phyloP scores from a whole-genome alignment of 768 basidiomycete genomes.

The Hebeloma cylindrosporum region DNA sequence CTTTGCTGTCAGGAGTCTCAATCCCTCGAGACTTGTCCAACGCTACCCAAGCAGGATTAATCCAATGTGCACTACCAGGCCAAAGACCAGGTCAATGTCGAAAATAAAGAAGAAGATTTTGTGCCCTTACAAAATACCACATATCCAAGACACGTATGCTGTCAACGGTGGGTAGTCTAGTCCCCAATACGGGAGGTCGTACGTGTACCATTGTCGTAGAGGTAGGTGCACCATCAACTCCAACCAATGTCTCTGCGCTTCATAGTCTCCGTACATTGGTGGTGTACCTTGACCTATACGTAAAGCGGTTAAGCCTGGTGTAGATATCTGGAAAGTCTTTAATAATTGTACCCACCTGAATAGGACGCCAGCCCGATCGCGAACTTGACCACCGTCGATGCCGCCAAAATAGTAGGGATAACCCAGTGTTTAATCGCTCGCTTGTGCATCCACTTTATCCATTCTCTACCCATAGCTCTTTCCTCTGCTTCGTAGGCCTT shows the following conservation, averaged over 20 bases:
- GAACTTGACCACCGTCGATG: slow-evolving; percentile 61
- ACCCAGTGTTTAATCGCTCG: slow-evolving; percentile 59
- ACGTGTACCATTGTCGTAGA: slow-evolving; percentile 77
- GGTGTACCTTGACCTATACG: slow-evolving; percentile 62
- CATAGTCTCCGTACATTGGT: slow-evolving; percentile 90
- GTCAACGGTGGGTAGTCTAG: slow-evolving; percentile 95
- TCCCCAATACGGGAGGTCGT: slow-evolving; percentile 91
- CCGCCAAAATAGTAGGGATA: slow-evolving; percentile 53
- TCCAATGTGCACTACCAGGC: slow-evolving; percentile 31
- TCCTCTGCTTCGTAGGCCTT: slow-evolving; percentile 27
- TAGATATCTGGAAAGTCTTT: not conserved
- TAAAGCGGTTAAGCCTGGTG: slow-evolving; percentile 2
- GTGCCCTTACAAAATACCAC: slow-evolving; percentile 65
- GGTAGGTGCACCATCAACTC: slow-evolving; percentile 83
- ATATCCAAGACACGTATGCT: slow-evolving; percentile 85
- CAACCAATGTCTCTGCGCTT: slow-evolving; percentile 96
- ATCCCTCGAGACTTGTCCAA: slow-evolving; percentile 69
- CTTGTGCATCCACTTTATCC: slow-evolving; percentile 82
- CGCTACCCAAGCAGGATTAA: slow-evolving; percentile 69
- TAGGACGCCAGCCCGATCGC: slow-evolving; percentile 75
- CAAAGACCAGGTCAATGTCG: not conserved
- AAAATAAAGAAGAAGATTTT: not conserved
- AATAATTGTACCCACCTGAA: slow-evolving; percentile 53
- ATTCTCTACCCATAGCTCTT: slow-evolving; percentile 51
- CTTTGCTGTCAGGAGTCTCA: slow-evolving; percentile 62